Evolutionary conservation across 805 yeast genomes (phyloP), one percentile per base, ranked within the genome.

Genomic region (Myxozyma sirexii): DNA sequence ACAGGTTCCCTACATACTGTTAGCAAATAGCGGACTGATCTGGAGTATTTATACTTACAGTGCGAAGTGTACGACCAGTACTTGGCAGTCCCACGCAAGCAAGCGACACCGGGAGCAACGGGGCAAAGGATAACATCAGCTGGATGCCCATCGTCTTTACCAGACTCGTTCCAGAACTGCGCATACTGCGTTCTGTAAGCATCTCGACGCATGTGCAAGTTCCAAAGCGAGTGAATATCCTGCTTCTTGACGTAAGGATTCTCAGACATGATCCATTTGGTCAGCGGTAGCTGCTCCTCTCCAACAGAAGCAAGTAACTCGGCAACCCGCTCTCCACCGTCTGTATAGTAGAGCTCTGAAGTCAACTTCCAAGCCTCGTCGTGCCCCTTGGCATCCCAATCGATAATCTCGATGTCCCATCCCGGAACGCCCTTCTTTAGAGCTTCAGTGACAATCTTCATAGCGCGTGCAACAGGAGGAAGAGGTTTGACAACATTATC

Each of bases 61-160:
- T 86, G 78, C 1, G 90, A 75, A 4, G 93, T 87, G 77, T 88
- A 88, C 2, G 92, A 87, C 92, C 94, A 88, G 73, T 86, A 86
- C 71, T 81, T 82, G 5, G 86, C 80, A 53, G 80, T 77, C 49
- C 80, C 82, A 23, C 87, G 82, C 55, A 79, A 80, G 45, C 90
- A 89, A n/a, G 94, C 90, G 52, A 84, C 85, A 63, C 86, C 86
- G 57, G 80, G 82, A 72, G 85, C 84, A 5, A 84, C 80, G 61
- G 93, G 92, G 53, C 87, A 80, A 46, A 88, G 73, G 60, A 88
- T 79, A 68, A 85, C 82, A 68, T 88, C 92, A 49, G 87, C 62
- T 2, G 57, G 56, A 24, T 63, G 63, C 12, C 62, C 67, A 24
- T 62, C 62, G 27, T 51, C 53, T 15, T 60, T 52, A 19, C 64